Base-by-base conservation (phyloP, 208 protist genomes). In the Acanthamoeba rhysodes region DNA sequence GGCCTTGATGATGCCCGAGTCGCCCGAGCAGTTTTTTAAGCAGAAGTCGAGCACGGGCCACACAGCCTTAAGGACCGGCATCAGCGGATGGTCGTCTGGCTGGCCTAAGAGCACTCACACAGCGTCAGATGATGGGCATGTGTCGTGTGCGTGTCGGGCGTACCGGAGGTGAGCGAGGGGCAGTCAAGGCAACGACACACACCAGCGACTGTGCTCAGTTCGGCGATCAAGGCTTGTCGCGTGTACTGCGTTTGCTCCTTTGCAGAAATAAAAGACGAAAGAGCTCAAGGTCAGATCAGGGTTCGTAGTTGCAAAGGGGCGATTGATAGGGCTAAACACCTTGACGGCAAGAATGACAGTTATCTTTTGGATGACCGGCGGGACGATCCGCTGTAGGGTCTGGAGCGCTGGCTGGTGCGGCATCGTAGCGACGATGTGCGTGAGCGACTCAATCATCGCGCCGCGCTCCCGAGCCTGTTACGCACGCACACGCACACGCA, bases 61-160 rank as follows among this genome's bases (percentile, higher is more conserved):
- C 34, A 84, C 74, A 27, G 74, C 74, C 45, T 84, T 84, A 3
- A 84, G 74, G 14, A 84, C 74, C 34, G 74, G 37, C 74, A 84
- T 55, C 24, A 84, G 45, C 34, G 74, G 74, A 24, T 84, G 74
- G 45, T 84, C 74, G 24, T 84, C 74, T 12, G 74, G 37, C 1
- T 84, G 50, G 74, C 74, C 74, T 84, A 20, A 22, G 4, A 24
- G 12, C 12, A 62, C 55, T 2, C 20, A 0, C 55, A 62, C 55
- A 62, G 20, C 55, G 55, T 62, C 55, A 62, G 55, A 16, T 22
- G 55, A 5, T 27, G 57, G 12, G 55, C 20, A 16, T 59, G 55
- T 59, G 55, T 22, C 55, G 20, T 16, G 55, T 16, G 55, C 2
- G 55, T 16, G 2, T 4, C 2, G 55, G 20, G 24, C 59, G 59